Evolutionary conservation across 1,139 yeast species (phyloP).

Genomic region (Yamadazyma sp.): DNA sequence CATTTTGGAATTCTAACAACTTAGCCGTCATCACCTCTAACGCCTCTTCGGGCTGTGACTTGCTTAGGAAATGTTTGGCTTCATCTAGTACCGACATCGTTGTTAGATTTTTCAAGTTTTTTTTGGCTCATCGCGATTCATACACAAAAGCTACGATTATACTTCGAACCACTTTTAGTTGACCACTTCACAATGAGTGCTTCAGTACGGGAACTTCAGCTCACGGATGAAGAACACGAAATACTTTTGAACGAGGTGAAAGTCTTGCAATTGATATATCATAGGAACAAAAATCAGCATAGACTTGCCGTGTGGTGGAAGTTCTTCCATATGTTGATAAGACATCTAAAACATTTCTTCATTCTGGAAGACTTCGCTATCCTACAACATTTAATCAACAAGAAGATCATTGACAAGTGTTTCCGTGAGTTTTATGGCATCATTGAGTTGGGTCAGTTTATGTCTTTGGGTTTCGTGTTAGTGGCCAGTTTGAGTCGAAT

Average conservation of each 20-base stretch:
- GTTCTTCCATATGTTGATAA: constrained; percentile 60
- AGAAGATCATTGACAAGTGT: constrained; percentile 46
- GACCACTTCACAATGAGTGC: neutral
- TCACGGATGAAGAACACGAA: constrained; percentile 3
- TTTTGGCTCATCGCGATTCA: constrained; percentile 7
- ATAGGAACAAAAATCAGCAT: constrained; percentile 77
- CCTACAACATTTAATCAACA: constrained; percentile 32
- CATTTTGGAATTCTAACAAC: constrained; percentile 25
- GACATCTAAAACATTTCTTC: constrained; percentile 47
- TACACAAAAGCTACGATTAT: neutral
- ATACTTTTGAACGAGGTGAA: constrained; percentile 45
- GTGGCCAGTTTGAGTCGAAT: constrained; percentile 58
- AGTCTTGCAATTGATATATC: constrained; percentile 61
- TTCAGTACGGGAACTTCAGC: neutral
- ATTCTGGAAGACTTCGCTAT: constrained; percentile 19
- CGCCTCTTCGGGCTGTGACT: constrained; percentile 44
- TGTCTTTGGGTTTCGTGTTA: constrained; percentile 70
- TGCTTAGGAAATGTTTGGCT: constrained; percentile 33
- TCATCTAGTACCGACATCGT: constrained; percentile 18
- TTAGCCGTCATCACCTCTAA: constrained; percentile 34
- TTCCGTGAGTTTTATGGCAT: constrained; percentile 67
- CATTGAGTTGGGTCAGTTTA: constrained; percentile 75
- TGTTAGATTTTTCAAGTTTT: neutral
- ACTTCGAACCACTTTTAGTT: neutral
- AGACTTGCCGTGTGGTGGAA: constrained; percentile 77